A percentile compares a stretch with the other conserved stretches of the same genome.
These are phyloP conservation scores for Boechera divaricarpa DNA, from an alignment of 345 rosid genomes.

Conservation along the genomic window DNA sequence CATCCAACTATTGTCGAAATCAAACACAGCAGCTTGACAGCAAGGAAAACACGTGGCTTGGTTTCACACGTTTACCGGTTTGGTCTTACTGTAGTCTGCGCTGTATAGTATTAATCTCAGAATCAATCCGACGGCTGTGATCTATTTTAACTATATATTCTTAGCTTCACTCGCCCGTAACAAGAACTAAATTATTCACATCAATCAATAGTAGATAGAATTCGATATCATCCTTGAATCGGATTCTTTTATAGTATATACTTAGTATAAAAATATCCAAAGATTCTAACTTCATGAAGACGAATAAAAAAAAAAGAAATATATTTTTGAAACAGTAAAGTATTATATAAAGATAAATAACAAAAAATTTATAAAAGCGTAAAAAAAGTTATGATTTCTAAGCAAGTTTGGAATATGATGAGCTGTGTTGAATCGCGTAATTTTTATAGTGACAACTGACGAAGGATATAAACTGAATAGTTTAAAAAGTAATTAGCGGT, in stretches of 20 bases:
- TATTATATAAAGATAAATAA: background rate
- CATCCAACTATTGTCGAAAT: constrained; percentile 47
- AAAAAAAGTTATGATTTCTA: constrained; percentile 29
- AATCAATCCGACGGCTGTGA: constrained; percentile 37
- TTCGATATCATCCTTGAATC: constrained; percentile 33
- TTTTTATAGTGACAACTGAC: constrained; percentile 23
- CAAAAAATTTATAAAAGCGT: constrained; percentile 4
- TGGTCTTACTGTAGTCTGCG: constrained; percentile 34
- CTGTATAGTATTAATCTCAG: constrained; percentile 18
- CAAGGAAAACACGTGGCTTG: constrained; percentile 40
- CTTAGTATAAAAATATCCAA: background rate
- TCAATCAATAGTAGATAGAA: constrained; percentile 29
- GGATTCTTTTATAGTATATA: constrained; percentile 15
- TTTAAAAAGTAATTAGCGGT: constrained; percentile 32
- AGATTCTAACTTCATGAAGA: constrained; percentile 33
- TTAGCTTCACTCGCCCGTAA: constrained; percentile 42
- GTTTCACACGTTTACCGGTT: constrained; percentile 35
- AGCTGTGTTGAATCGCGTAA: constrained; percentile 40
- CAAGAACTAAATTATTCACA: background rate
- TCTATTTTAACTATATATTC: constrained; percentile 27
- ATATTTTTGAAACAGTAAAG: background rate
- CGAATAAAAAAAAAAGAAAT: constrained; percentile 6
- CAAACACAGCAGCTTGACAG: constrained; percentile 45
- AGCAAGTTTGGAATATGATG: constrained; percentile 49
- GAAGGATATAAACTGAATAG: constrained; percentile 10